phyloP scores from a whole-genome alignment of 2,329 filamentous ascomycete species.

The Trichoderma arundinaceum region DNA sequence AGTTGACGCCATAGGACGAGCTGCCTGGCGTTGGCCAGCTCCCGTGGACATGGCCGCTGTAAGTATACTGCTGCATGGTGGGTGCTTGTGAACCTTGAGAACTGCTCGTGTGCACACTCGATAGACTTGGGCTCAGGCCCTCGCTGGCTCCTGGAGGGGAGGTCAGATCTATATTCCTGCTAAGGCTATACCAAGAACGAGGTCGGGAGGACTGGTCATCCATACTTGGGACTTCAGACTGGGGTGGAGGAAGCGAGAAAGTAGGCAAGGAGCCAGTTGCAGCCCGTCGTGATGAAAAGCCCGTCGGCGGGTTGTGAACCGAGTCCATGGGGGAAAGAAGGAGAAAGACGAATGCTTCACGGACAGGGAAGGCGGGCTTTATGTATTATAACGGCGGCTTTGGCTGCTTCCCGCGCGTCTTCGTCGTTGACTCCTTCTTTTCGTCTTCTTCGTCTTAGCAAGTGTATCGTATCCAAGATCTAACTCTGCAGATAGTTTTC shows the following conservation, averaged over 20 bases:
- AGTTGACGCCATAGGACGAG: constrained; percentile 60
- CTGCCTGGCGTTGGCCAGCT: constrained; percentile 64
- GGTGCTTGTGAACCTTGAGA: constrained; percentile 63
- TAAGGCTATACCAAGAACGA: constrained; percentile 39
- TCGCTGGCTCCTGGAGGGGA: constrained; percentile 59
- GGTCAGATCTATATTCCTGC: constrained; percentile 31
- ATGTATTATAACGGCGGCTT: background rate
- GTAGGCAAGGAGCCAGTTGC: constrained; percentile 44
- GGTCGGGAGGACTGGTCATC: constrained; percentile 35
- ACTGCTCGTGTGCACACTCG: constrained; percentile 65
- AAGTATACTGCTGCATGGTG: constrained; percentile 53
- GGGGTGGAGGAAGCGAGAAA: constrained; percentile 47
- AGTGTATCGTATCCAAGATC: too few relatives aligned
- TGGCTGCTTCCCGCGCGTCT: too few relatives aligned
- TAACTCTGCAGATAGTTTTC: too few relatives aligned
- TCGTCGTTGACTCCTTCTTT: too few relatives aligned
- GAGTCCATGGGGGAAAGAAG: constrained; percentile 38
- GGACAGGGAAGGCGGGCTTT: background rate
- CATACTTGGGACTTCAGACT: constrained; percentile 47
- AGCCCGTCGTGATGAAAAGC: constrained; percentile 45
- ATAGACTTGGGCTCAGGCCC: constrained; percentile 65
- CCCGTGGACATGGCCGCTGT: constrained; percentile 57
- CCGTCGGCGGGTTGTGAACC: constrained; percentile 34
- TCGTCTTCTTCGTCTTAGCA: too few relatives aligned
- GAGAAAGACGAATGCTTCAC: background rate